phyloP scores from a whole-genome alignment of 2,329 filamentous ascomycete species.

The Hypomyces perniciosus region DNA sequence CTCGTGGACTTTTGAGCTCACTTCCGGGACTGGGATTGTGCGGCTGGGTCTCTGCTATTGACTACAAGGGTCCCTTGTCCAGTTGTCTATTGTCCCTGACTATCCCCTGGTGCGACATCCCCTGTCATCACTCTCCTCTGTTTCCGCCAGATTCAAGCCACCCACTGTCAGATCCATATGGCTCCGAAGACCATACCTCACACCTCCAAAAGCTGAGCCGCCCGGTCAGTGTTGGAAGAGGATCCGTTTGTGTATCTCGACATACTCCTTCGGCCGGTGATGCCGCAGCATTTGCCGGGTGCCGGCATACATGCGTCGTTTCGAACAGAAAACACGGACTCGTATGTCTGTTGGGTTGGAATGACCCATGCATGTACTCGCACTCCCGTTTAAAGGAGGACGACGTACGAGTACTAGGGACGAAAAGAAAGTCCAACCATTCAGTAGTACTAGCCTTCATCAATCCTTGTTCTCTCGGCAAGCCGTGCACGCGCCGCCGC shows the following conservation, averaged over 20 bases:
- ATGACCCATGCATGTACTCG: too few species aligned
- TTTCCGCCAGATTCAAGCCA: not conserved
- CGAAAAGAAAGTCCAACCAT: not conserved
- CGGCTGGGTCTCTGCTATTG: constrained; percentile 1
- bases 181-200: constrained; percentile 7
- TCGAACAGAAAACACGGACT: too few species aligned
- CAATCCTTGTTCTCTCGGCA: constrained; percentile 2
- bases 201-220: not conserved
- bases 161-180: constrained; percentile 1
- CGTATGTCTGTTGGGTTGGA: too few species aligned
- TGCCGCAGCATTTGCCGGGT: too few species aligned
- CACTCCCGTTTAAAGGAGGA: too few species aligned
- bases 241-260: too few species aligned
- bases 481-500: constrained; percentile 3
- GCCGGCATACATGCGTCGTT: too few species aligned
- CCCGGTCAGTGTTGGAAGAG: too few species aligned
- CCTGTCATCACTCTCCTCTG: constrained; percentile 1
- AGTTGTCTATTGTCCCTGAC: constrained; percentile 8
- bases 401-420: not conserved
- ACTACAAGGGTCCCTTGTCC: not conserved
- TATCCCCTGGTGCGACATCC: not conserved
- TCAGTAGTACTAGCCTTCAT: not conserved
- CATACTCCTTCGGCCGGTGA: too few species aligned
- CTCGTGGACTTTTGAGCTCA: too few species aligned
- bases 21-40: too few species aligned